Percentiles rank a stretch among this genome's conserved stretches.
phyloP scores from a whole-genome alignment of 1,284 basidiomycete species.

The Ceratobasidium sp. region DNA sequence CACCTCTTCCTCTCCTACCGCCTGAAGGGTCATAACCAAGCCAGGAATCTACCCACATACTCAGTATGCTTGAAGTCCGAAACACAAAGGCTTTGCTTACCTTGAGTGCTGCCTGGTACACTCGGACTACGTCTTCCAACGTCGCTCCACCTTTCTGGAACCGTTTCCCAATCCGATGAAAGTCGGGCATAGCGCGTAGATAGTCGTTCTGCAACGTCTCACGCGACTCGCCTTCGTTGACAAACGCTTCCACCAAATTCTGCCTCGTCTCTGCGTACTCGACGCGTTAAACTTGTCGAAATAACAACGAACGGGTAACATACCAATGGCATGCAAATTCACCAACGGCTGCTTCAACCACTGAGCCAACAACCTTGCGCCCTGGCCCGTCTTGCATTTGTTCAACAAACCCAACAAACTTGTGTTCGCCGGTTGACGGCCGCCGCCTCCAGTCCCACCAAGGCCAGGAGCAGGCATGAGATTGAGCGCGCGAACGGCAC shows the following conservation, averaged over 20 bases:
- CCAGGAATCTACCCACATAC: conserved; percentile 72
- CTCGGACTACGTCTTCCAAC: conserved; percentile 95
- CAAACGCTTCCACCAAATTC: conserved; percentile 87
- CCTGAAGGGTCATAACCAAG: conserved; percentile 74
- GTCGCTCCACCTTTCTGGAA: conserved; percentile 89
- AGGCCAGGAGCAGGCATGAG: conserved; percentile 75
- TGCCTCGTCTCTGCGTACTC: conserved; percentile 77
- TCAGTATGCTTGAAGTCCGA: conserved; percentile 13
- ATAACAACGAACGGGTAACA: conserved; percentile 54
- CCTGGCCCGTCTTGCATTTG: conserved; percentile 97
- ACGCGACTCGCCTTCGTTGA: conserved; percentile 81
- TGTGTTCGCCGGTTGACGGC: conserved; percentile 71
- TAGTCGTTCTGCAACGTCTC: conserved; percentile 84
- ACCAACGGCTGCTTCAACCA: conserved; percentile 99
- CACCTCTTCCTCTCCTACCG: conserved; percentile 64
- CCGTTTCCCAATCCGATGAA: conserved; percentile 92
- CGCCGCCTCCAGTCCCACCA: conserved; percentile 53
- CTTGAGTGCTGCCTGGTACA: conserved; percentile 89
- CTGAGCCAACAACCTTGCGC: conserved; percentile 87
- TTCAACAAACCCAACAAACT: conserved; percentile 93
- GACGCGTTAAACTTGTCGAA: neutral
- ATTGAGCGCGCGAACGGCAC: conserved; percentile 91
- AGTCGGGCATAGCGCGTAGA: conserved; percentile 93
- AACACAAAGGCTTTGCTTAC: conserved; percentile 54
- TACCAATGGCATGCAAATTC: conserved; percentile 92